These are phyloP conservation scores for Sclerotinia borealis DNA, from an alignment of 2,329 filamentous ascomycete genomes.

Conservation along the genomic window DNA sequence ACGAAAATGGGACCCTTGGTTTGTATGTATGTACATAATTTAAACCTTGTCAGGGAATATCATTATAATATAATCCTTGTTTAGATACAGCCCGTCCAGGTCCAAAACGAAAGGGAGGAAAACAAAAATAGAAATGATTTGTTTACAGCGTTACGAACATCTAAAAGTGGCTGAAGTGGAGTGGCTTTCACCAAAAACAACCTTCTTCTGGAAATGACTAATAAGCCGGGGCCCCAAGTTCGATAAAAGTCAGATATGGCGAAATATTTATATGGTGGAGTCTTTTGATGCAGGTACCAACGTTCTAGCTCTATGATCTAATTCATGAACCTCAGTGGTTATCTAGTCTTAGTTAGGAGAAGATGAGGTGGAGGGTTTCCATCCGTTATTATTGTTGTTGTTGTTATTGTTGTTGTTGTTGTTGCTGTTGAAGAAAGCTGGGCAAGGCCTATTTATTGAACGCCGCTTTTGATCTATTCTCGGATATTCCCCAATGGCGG, in stretches of 20 bases:
- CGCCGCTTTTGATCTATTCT: background rate
- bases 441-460: too few species aligned
- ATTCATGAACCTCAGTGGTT: background rate
- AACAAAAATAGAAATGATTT: background rate
- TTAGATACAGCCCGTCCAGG: background rate
- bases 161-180: background rate
- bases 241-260: background rate
- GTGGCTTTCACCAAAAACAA: too few species aligned
- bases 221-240: background rate
- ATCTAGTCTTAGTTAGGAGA: background rate
- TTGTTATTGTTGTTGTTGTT: background rate
- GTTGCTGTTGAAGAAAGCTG: background rate
- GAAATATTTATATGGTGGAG: background rate
- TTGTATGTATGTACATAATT: background rate
- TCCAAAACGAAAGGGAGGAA: background rate
- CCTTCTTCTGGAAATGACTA: background rate
- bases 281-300: slow-evolving; percentile 6
- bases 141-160: background rate
- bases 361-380: background rate
- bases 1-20: background rate
- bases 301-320: background rate
- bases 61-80: background rate
- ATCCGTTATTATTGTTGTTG: background rate
- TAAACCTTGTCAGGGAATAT: background rate
- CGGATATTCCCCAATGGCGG: background rate